Percentiles rank a stretch among this genome's conserved stretches.
Conservation (phyloP, 2,329 filamentous ascomycete genomes). For the Sclerotinia nivalis region DNA sequence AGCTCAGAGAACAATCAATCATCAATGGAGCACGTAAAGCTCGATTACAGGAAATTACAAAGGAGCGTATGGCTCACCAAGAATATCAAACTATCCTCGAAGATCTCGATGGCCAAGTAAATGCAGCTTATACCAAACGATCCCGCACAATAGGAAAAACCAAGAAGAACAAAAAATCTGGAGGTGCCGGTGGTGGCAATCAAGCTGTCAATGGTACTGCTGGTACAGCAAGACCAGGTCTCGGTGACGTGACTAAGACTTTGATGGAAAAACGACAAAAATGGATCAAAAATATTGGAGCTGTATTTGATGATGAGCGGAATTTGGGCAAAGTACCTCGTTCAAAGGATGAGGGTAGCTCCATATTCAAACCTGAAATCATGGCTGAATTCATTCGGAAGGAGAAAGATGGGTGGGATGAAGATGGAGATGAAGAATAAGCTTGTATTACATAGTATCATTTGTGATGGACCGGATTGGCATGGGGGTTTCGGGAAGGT, state of each 20-base stretch:
- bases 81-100: slow-evolving; percentile 97
- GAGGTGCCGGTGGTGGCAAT: slow-evolving; percentile 72
- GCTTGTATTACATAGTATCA: slow-evolving; percentile 8
- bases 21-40: slow-evolving; percentile 90
- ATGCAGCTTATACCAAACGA: slow-evolving; percentile 92
- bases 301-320: slow-evolving; percentile 80
- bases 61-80: slow-evolving; percentile 92
- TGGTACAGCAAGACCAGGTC: slow-evolving; percentile 70
- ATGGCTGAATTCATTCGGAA: slow-evolving; percentile 77
- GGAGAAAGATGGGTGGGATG: slow-evolving; percentile 80
- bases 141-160: slow-evolving; percentile 92
- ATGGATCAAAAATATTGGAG: slow-evolving; percentile 89
- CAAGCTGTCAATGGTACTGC: slow-evolving; percentile 56
- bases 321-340: slow-evolving; percentile 58
- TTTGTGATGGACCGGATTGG: not conserved
- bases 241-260: slow-evolving; percentile 87
- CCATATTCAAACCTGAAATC: slow-evolving; percentile 70
- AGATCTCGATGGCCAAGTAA: slow-evolving; percentile 91
- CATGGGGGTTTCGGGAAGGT: not conserved
- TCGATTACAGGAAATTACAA: slow-evolving; percentile 80
- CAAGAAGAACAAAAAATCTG: slow-evolving; percentile 82
- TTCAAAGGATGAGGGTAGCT: slow-evolving; percentile 60
- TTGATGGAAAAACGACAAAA: slow-evolving; percentile 88
- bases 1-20: slow-evolving; percentile 79
- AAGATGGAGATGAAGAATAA: slow-evolving; percentile 48